Conservation (phyloP, 2,329 filamentous ascomycete genomes). For the Bipolaris cookei region DNA sequence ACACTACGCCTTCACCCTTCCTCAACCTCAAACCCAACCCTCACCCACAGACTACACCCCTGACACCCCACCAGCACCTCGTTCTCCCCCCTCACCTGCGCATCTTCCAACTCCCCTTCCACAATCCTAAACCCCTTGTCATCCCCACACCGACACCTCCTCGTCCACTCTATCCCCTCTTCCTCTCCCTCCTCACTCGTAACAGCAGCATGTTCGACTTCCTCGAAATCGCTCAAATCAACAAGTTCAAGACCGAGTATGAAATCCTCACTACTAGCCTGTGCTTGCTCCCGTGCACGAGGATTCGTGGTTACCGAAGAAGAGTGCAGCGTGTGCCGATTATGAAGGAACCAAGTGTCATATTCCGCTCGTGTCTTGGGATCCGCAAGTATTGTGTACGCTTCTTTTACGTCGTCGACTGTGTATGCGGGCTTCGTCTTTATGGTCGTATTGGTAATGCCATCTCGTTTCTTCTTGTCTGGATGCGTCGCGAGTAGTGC, state of each 20-base stretch:
- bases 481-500: constrained; percentile 65
- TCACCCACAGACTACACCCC: constrained; percentile 69
- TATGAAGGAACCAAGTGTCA: constrained; percentile 28
- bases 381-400: constrained; percentile 61
- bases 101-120: constrained; percentile 61
- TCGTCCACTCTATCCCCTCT: constrained; percentile 54
- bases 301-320: too few relatives aligned
- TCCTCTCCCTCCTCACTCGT: constrained; percentile 44
- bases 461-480: constrained; percentile 55
- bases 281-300: constrained; percentile 3
- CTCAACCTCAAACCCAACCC: constrained; percentile 64
- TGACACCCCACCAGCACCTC: constrained; percentile 66
- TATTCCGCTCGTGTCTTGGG: constrained; percentile 53
- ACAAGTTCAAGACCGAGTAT: constrained; percentile 62
- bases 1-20: constrained; percentile 33
- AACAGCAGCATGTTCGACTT: background rate
- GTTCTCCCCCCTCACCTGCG: constrained; percentile 59
- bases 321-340: constrained; percentile 6
- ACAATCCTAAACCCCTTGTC: constrained; percentile 61
- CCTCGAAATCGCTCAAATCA: constrained; percentile 61
- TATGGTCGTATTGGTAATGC: background rate
- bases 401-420: constrained; percentile 65
- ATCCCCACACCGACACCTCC: constrained; percentile 65
- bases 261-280: constrained; percentile 24
- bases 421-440: constrained; percentile 41